Evolutionary conservation across 202 grass and related monocot genomes (phyloP).

Genomic region (Sporobolus alterniflorus): DNA sequence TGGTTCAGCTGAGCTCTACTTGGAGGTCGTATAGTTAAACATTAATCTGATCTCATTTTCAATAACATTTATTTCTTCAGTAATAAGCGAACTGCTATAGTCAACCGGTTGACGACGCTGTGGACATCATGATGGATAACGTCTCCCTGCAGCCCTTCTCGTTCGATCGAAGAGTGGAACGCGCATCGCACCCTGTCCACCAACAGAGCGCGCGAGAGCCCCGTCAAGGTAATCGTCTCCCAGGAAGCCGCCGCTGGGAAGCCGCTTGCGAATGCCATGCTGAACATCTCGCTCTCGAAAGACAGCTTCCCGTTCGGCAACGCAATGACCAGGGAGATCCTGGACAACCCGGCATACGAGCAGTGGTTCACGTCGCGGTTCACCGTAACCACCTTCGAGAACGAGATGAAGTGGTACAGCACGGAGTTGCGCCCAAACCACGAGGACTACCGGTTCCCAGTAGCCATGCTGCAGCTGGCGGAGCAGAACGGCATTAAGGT

Average conservation of each 20-base stretch:
- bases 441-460: conserved; percentile 52
- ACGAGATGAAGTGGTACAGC: conserved; percentile 98
- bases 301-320: conserved; percentile 69
- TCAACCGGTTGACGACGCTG: conserved; percentile 40
- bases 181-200: conserved; percentile 38
- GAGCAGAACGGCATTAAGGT: conserved; percentile 43
- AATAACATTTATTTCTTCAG: too few relatives aligned
- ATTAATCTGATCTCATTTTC: too few relatives aligned
- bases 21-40: conserved; percentile 43
- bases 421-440: conserved; percentile 48
- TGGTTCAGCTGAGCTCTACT: conserved; percentile 57
- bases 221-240: conserved; percentile 32
- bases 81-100: too few relatives aligned
- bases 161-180: conserved; percentile 68
- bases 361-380: conserved; percentile 87
- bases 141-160: conserved; percentile 84
- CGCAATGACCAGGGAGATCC: conserved; percentile 53
- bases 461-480: conserved; percentile 55
- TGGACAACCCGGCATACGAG: conserved; percentile 56
- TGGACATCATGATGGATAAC: conserved; percentile 73
- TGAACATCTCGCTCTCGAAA: conserved; percentile 48
- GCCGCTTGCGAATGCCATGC: conserved; percentile 37
- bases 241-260: conserved; percentile 29
- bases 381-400: conserved; percentile 82
- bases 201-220: conserved; percentile 38